Evolutionary conservation across 192 early-diverging fungal species (phyloP).

Genomic region (Backusella liffmaniae): DNA sequence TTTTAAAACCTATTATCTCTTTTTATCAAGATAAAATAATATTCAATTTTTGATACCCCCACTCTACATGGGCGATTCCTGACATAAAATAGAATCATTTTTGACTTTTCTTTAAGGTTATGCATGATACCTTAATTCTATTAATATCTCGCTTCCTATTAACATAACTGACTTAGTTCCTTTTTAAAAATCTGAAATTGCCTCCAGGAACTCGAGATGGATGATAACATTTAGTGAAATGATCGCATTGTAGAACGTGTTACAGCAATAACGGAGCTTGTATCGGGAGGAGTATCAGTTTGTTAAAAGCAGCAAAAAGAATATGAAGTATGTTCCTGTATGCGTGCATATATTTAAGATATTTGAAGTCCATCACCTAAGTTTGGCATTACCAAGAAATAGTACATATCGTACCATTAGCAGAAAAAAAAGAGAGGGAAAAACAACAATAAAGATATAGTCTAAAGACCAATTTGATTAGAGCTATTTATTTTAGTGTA

Average conservation of each 20-base stretch:
- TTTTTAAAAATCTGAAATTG: background rate
- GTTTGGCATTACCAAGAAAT: background rate
- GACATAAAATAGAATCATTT: background rate
- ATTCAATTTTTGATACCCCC: slow-evolving; percentile 6
- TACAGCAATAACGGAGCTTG: background rate
- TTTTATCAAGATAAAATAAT: slow-evolving; percentile 6
- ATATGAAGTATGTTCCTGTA: background rate
- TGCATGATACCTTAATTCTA: background rate
- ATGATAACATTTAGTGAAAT: background rate
- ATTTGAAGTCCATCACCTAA: background rate
- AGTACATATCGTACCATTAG: background rate
- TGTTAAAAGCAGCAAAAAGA: background rate
- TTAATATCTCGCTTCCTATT: background rate
- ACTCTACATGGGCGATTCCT: background rate
- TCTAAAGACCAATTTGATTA: background rate
- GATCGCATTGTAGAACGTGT: background rate
- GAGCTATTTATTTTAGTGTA: background rate
- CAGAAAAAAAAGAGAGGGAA: background rate
- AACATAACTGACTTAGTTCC: background rate
- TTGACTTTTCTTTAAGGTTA: background rate
- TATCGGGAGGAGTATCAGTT: background rate
- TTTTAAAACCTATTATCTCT: background rate
- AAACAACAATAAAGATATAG: background rate
- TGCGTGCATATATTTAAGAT: background rate
- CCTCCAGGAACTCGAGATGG: background rate